phyloP scores from a whole-genome alignment of 345 rosid species.

The Dipteronia dyeriana region DNA sequence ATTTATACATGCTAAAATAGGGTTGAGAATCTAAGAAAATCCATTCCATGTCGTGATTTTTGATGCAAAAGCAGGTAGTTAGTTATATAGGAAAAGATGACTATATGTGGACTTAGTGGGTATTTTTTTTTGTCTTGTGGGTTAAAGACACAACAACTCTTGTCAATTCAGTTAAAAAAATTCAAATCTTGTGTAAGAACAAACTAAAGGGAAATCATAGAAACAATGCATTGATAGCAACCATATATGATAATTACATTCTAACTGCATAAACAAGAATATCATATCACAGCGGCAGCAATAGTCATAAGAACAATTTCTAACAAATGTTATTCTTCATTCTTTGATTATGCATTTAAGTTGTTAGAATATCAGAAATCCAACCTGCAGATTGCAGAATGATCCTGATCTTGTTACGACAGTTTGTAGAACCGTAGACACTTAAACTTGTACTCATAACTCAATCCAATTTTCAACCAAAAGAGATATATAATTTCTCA shows the following conservation, averaged over 20 bases:
- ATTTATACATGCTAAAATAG: background rate
- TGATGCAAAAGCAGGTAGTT: background rate
- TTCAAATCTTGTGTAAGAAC: background rate
- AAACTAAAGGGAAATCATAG: background rate
- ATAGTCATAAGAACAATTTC: constrained; percentile 30
- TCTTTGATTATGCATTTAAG: constrained; percentile 1
- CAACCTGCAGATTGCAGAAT: constrained; percentile 43
- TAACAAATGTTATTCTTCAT: too few relatives aligned
- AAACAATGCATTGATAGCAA: too few relatives aligned
- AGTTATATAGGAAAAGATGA: background rate
- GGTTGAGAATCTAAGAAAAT: too few relatives aligned
- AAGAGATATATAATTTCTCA: background rate
- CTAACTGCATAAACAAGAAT: too few relatives aligned
- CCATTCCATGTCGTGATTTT: background rate
- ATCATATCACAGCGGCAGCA: constrained; percentile 42
- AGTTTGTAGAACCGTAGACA: constrained; percentile 2
- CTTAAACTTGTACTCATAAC: background rate
- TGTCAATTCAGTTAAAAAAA: background rate
- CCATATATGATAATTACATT: too few relatives aligned
- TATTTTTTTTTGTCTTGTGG: background rate
- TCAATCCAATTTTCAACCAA: background rate
- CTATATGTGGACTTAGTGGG: background rate
- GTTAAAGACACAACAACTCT: background rate
- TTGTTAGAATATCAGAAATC: constrained; percentile 61
- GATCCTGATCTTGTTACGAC: background rate